A percentile compares a stretch with the other conserved stretches of the same genome.
phyloP scores from a whole-genome alignment of 345 rosid genomes.

The Isatis tinctoria region DNA sequence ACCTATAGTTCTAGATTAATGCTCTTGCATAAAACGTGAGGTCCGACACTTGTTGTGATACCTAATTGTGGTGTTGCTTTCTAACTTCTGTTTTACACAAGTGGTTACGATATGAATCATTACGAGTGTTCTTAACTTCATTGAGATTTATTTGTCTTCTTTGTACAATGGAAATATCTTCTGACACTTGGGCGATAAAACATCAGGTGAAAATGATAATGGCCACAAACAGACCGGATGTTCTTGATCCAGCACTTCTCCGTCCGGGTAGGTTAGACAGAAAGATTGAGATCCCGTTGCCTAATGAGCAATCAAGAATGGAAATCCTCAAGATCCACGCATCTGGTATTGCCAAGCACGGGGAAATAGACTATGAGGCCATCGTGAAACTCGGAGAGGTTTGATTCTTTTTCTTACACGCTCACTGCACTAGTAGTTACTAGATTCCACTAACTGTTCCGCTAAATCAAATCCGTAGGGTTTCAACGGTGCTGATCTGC shows the following conservation, averaged over 20 bases:
- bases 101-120: background rate
- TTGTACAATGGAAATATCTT: background rate
- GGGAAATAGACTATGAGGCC: slow-evolving; percentile 92
- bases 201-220: slow-evolving; percentile 93
- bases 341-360: slow-evolving; percentile 88
- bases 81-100: background rate
- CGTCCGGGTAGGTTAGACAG: slow-evolving; percentile 94
- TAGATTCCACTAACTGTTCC: background rate
- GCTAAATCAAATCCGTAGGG: slow-evolving; percentile 36
- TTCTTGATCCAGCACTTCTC: slow-evolving; percentile 93
- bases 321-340: slow-evolving; percentile 96
- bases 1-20: background rate
- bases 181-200: background rate
- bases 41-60: background rate
- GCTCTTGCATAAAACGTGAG: background rate
- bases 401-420: background rate
- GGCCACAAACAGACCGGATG: slow-evolving; percentile 99
- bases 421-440: background rate
- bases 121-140: background rate
- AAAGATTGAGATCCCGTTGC: slow-evolving; percentile 93
- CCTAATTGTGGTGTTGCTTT: background rate
- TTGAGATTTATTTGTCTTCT: background rate
- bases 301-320: slow-evolving; percentile 93
- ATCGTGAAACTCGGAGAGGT: slow-evolving; percentile 92
- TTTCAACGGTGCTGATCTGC: slow-evolving; percentile 93